phyloP scores from a whole-genome alignment of 495 filamentous ascomycete genomes.

The Xylaria scruposa region DNA sequence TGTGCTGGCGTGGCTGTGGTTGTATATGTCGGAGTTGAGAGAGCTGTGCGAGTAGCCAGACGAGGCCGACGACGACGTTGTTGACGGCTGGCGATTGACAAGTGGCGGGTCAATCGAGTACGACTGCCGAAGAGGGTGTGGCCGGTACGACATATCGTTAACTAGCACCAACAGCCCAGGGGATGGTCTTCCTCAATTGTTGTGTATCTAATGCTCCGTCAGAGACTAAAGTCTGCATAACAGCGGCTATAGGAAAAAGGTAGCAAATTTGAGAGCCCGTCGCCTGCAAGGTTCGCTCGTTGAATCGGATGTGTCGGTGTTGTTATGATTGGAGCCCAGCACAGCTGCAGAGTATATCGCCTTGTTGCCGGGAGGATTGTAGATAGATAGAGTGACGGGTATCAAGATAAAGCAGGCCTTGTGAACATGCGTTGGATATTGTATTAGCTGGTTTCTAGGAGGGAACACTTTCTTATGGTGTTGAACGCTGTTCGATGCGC shows the following conservation, averaged over 20 bases:
- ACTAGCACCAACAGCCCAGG: constrained; percentile 34
- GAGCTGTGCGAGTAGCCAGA: constrained; percentile 77
- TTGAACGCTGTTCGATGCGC: constrained; percentile 24
- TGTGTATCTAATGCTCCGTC: constrained; percentile 29
- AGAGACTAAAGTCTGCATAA: constrained; percentile 41
- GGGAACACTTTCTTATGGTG: constrained; percentile 7
- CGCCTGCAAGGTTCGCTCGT: neutral
- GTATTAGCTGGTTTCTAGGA: constrained; percentile 7
- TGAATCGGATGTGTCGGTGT: constrained; percentile 3
- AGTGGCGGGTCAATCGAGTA: constrained; percentile 67
- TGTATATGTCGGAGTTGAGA: constrained; percentile 56
- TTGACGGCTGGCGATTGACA: constrained; percentile 76
- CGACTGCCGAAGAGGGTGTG: constrained; percentile 66
- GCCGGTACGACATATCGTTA: constrained; percentile 58
- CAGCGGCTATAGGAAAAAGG: constrained; percentile 35
- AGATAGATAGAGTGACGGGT: neutral
- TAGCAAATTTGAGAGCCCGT: neutral
- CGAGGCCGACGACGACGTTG: constrained; percentile 74
- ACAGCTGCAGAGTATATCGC: neutral
- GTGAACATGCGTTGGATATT: constrained; percentile 7
- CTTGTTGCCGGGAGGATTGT: neutral
- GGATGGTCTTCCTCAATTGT: constrained; percentile 35
- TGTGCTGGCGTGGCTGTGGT: constrained; percentile 75
- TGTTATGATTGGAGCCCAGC: neutral
- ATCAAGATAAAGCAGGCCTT: neutral